These are phyloP conservation scores for Lactarius akahatsu DNA, from an alignment of 768 basidiomycete species.

Conservation along the genomic window DNA sequence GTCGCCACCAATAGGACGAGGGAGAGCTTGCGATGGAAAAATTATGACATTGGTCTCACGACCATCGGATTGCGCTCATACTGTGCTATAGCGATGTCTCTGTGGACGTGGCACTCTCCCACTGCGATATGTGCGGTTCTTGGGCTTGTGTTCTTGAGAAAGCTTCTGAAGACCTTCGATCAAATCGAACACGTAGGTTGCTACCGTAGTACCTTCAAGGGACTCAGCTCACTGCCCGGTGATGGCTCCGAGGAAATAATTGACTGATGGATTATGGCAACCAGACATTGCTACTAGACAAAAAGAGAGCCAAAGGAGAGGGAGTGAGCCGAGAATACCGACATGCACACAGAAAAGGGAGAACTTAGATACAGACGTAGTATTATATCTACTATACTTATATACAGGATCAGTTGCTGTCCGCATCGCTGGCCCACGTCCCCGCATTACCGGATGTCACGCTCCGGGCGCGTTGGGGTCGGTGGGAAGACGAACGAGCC, in stretches of 20 bases:
- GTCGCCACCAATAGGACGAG: background rate
- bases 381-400: conserved; percentile 22
- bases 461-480: conserved; percentile 32
- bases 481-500: conserved; percentile 55
- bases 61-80: background rate
- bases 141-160: background rate
- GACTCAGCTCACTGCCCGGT: too few relatives aligned
- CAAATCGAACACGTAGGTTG: background rate
- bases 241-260: background rate
- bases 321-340: background rate
- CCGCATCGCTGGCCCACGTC: background rate
- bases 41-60: background rate
- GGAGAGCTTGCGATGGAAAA: background rate
- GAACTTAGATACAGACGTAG: conserved; percentile 15
- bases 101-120: background rate
- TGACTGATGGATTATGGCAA: background rate
- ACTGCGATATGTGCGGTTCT: background rate
- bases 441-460: background rate
- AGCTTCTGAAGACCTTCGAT: background rate
- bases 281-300: conserved; percentile 9
- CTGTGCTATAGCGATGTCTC: background rate
- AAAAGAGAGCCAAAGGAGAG: background rate
- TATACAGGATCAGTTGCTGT: conserved; percentile 6
- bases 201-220: too few relatives aligned
- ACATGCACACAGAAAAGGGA: background rate